phyloP scores from a whole-genome alignment of 1,139 yeast species.

The Lizanozyma gosingica region DNA sequence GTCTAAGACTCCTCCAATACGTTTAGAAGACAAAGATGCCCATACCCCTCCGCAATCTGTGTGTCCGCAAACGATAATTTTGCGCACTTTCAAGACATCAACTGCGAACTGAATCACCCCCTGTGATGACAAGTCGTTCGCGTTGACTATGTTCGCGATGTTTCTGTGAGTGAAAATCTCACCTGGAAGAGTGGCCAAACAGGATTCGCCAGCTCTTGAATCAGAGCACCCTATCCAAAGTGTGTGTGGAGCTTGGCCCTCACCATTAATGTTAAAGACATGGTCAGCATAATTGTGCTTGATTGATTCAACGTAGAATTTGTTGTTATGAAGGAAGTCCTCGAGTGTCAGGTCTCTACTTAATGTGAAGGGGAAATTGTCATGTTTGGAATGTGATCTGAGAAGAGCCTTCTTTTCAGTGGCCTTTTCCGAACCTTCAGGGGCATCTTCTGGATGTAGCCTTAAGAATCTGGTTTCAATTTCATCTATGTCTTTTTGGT shows the following conservation, averaged over 20 bases:
- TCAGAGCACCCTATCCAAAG: conserved; percentile 96
- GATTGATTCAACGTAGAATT: conserved; percentile 54
- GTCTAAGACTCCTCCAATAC: conserved; percentile 68
- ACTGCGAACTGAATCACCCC: conserved; percentile 89
- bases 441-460: background rate
- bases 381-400: conserved; percentile 7
- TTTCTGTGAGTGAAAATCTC: conserved; percentile 92
- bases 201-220: conserved; percentile 78
- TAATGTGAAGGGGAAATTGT: conserved; percentile 45
- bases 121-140: conserved; percentile 67
- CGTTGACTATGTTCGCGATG: conserved; percentile 73
- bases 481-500: conserved; percentile 5
- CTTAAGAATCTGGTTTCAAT: background rate
- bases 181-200: conserved; percentile 81
- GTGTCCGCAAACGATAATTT: conserved; percentile 92
- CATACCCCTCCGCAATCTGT: conserved; percentile 96
- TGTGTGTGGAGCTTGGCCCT: conserved; percentile 90
- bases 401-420: conserved; percentile 2
- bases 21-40: conserved; percentile 68
- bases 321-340: conserved; percentile 63
- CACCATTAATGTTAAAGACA: conserved; percentile 60
- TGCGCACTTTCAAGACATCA: conserved; percentile 74
- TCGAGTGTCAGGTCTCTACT: conserved; percentile 48
- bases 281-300: conserved; percentile 49
- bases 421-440: conserved; percentile 2